Evolutionary conservation across 176 grass and related monocot genomes (phyloP).

Genomic region (Aegilops umbellulata): DNA sequence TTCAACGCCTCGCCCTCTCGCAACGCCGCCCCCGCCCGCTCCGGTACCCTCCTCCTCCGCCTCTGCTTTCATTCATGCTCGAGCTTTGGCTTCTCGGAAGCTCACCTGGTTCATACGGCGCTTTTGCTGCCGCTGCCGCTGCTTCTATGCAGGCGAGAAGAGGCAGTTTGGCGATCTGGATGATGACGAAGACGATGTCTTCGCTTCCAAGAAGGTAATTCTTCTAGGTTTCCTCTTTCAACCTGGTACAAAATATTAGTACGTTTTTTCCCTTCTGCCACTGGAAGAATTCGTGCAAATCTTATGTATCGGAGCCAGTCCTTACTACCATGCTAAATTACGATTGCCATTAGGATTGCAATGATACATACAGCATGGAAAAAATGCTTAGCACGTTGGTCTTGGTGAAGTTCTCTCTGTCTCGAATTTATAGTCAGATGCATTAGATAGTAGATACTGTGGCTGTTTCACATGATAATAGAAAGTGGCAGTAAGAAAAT

Average conservation of each 20-base stretch:
- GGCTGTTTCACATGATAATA: background rate
- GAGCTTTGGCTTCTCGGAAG: background rate
- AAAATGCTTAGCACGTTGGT: background rate
- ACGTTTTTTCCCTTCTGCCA: background rate
- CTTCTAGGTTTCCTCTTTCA: background rate
- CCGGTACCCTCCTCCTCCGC: background rate
- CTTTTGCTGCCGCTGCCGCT: background rate
- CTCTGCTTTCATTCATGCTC: background rate
- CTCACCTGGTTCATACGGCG: background rate
- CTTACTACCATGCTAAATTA: background rate
- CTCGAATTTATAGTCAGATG: background rate
- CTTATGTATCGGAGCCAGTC: background rate
- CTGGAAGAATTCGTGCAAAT: background rate
- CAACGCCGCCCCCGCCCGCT: conserved; percentile 3
- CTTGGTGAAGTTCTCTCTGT: background rate
- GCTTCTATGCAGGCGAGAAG: conserved; percentile 58
- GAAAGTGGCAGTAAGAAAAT: background rate
- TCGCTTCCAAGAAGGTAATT: conserved; percentile 71
- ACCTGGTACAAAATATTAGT: background rate
- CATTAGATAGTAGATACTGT: background rate
- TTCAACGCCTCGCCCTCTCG: conserved; percentile 30
- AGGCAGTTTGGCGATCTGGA: conserved; percentile 77
- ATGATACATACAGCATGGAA: background rate
- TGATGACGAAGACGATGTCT: conserved; percentile 83
- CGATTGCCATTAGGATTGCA: background rate